Evolutionary conservation across 2,329 filamentous ascomycete genomes (phyloP).

Genomic region (Botrytis sinoallii): DNA sequence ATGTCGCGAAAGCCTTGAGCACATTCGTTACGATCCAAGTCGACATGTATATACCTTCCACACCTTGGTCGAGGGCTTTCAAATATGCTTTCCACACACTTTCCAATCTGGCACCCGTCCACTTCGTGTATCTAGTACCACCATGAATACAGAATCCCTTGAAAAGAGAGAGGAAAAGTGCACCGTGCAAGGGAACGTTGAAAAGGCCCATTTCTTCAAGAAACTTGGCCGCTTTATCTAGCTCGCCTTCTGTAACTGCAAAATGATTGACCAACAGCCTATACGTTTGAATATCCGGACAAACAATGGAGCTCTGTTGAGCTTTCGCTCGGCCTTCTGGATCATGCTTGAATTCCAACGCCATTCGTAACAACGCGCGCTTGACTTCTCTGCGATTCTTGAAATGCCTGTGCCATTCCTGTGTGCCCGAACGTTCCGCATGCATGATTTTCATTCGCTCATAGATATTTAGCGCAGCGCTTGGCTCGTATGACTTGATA

Average conservation of each 20-base stretch:
- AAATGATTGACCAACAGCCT: conserved; percentile 75
- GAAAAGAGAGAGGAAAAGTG: conserved; percentile 77
- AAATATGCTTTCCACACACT: conserved; percentile 65
- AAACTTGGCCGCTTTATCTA: conserved; percentile 66
- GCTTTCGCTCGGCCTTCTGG: conserved; percentile 51
- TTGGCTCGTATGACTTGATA: conserved; percentile 70
- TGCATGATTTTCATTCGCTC: conserved; percentile 67
- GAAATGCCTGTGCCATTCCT: conserved; percentile 40
- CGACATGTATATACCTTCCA: conserved; percentile 49
- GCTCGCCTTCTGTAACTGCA: conserved; percentile 63
- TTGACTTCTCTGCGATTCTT: conserved; percentile 43
- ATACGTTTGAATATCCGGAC: conserved; percentile 76
- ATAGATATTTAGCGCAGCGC: conserved; percentile 77
- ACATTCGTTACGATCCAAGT: conserved; percentile 61
- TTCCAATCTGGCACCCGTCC: conserved; percentile 69
- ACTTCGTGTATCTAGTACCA: conserved; percentile 60
- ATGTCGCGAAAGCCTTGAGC: conserved; percentile 60
- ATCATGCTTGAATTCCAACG: conserved; percentile 51
- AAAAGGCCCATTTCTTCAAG: conserved; percentile 77
- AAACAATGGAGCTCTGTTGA: conserved; percentile 63
- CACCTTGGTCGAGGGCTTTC: conserved; percentile 47
- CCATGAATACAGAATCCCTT: conserved; percentile 78
- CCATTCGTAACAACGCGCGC: conserved; percentile 56
- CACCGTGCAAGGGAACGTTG: conserved; percentile 65
- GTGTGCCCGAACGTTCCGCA: conserved; percentile 23